Evolutionary conservation across 331 rosid genomes (phyloP).

Genomic region (Acacia concinna): DNA sequence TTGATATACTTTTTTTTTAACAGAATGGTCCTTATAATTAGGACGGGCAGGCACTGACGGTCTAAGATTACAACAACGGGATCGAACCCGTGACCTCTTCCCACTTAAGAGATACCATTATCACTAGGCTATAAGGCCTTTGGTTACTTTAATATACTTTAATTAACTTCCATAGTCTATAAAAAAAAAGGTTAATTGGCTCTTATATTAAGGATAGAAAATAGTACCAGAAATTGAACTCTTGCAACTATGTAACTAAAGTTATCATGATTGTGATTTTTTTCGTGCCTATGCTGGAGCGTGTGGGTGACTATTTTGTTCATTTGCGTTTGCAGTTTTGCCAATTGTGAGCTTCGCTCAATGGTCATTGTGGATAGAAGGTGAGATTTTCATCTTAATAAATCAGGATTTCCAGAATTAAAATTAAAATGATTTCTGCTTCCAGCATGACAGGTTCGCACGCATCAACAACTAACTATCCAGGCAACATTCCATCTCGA

Average conservation of each 20-base stretch:
- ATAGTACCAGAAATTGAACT: too few species aligned
- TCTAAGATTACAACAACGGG: too few species aligned
- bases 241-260: not conserved
- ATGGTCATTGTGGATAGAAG: conserved; percentile 61
- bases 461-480: conserved; percentile 49
- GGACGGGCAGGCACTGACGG: too few species aligned
- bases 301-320: conserved; percentile 10
- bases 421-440: not conserved
- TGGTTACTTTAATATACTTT: too few species aligned
- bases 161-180: too few species aligned
- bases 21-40: too few species aligned
- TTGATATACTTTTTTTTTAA: too few species aligned
- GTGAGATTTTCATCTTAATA: conserved; percentile 34
- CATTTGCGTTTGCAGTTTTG: conserved; percentile 55
- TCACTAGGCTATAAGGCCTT: too few species aligned
- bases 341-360: conserved; percentile 85
- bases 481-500: conserved; percentile 47
- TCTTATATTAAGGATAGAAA: too few species aligned
- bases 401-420: not conserved
- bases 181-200: too few species aligned
- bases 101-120: too few species aligned
- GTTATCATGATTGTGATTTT: not conserved
- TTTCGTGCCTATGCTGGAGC: not conserved
- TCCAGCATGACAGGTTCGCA: conserved; percentile 52
- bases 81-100: too few species aligned